phyloP scores from a whole-genome alignment of 441 rosid species.

The Euphorbia schlechtendalii region DNA sequence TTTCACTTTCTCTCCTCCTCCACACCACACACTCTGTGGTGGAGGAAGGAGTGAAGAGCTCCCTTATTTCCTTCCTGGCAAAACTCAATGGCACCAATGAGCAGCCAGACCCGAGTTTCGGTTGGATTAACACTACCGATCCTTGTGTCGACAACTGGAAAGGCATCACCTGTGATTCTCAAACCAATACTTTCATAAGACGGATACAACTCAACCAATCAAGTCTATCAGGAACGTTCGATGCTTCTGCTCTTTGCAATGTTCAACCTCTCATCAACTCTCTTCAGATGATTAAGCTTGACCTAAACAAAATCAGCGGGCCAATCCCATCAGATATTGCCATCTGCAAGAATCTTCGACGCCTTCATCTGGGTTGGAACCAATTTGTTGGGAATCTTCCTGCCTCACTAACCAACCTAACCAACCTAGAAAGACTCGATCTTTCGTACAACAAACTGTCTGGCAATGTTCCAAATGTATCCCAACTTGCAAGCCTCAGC shows the following conservation, averaged over 20 bases:
- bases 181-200: slow-evolving; percentile 21
- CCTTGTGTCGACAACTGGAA: slow-evolving; percentile 38
- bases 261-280: slow-evolving; percentile 26
- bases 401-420: slow-evolving; percentile 28
- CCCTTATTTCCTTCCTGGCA: slow-evolving; percentile 32
- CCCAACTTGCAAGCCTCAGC: slow-evolving; percentile 32
- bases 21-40: slow-evolving; percentile 20
- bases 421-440: slow-evolving; percentile 38
- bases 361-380: slow-evolving; percentile 33
- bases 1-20: slow-evolving; percentile 23
- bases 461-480: slow-evolving; percentile 32
- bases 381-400: slow-evolving; percentile 38
- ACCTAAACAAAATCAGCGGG: slow-evolving; percentile 31
- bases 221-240: slow-evolving; percentile 36
- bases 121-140: slow-evolving; percentile 36
- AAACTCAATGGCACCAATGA: slow-evolving; percentile 26
- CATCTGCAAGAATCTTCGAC: slow-evolving; percentile 35
- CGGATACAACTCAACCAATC: slow-evolving; percentile 23
- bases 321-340: slow-evolving; percentile 31
- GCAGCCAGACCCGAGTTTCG: slow-evolving; percentile 20
- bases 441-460: slow-evolving; percentile 42
- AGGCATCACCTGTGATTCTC: slow-evolving; percentile 24
- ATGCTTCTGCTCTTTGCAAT: slow-evolving; percentile 37
- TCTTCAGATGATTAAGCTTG: slow-evolving; percentile 27
- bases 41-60: slow-evolving; percentile 25